These are phyloP conservation scores for Amanita pseudoporphyria DNA, from an alignment of 768 basidiomycete genomes.

Conservation along the genomic window DNA sequence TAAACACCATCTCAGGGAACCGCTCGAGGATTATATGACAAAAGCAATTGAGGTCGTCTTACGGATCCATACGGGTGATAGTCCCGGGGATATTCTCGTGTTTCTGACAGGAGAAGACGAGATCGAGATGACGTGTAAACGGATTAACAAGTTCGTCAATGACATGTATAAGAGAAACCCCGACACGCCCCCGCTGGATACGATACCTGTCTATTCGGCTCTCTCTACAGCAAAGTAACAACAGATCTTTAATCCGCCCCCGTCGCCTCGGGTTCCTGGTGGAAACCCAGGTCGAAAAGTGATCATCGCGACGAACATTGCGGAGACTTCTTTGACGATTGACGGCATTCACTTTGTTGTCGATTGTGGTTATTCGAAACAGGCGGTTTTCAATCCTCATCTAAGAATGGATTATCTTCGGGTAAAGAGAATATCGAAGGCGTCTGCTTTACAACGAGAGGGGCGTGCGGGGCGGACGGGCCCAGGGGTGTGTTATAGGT, in stretches of 20 bases:
- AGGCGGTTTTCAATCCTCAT: slow-evolving; percentile 87
- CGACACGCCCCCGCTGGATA: slow-evolving; percentile 66
- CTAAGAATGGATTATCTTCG: slow-evolving; percentile 81
- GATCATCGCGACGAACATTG: slow-evolving; percentile 84
- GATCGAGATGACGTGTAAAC: slow-evolving; percentile 82
- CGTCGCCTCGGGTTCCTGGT: slow-evolving; percentile 38
- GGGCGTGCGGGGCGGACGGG: slow-evolving; percentile 85
- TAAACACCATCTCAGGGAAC: slow-evolving; percentile 72
- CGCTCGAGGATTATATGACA: slow-evolving; percentile 83
- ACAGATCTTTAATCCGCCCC: slow-evolving; percentile 79
- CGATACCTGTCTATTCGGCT: slow-evolving; percentile 81
- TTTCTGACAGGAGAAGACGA: slow-evolving; percentile 93
- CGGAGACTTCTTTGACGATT: slow-evolving; percentile 86
- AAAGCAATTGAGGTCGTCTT: slow-evolving; percentile 83
- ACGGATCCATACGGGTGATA: slow-evolving; percentile 84
- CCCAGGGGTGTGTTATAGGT: slow-evolving; percentile 84
- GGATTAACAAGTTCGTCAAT: slow-evolving; percentile 75
- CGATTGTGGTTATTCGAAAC: slow-evolving; percentile 86
- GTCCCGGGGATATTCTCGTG: slow-evolving; percentile 73
- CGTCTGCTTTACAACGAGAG: slow-evolving; percentile 80
- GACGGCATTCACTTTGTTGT: slow-evolving; percentile 93
- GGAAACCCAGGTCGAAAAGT: slow-evolving; percentile 80
- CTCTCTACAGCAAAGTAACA: slow-evolving; percentile 88
- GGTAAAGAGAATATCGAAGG: slow-evolving; percentile 84
- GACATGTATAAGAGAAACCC: slow-evolving; percentile 52